phyloP scores from a whole-genome alignment of 257 asterid genomes.

The Capsicum rhomboideum region DNA sequence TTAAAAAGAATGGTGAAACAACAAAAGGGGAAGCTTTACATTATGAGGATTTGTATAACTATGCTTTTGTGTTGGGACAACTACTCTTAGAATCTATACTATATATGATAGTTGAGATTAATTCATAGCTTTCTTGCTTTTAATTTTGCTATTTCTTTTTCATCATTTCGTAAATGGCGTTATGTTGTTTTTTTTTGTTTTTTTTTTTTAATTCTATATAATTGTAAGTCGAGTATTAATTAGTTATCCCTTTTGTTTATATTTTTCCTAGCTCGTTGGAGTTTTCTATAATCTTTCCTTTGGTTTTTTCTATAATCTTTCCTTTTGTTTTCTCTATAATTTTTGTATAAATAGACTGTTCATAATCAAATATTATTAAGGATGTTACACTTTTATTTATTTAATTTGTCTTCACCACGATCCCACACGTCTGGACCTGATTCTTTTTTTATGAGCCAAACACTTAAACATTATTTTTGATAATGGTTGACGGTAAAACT shows the following conservation, averaged over 20 bases:
- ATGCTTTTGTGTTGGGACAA: slow-evolving; percentile 29
- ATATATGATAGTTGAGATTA: not conserved
- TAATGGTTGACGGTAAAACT: not conserved
- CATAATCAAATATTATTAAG: too few species aligned
- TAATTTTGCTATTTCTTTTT: not conserved
- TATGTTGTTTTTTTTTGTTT: not conserved
- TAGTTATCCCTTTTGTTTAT: not conserved
- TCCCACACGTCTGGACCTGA: not conserved
- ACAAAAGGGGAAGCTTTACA: slow-evolving; percentile 26
- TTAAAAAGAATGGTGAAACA: slow-evolving; percentile 26
- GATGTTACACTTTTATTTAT: not conserved
- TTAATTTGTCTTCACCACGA: not conserved
- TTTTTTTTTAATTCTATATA: not conserved
- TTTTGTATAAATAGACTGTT: too few species aligned
- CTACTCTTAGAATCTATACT: slow-evolving; percentile 5
- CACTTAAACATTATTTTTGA: not conserved
- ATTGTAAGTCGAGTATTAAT: not conserved
- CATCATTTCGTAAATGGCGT: not conserved
- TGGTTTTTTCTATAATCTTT: not conserved
- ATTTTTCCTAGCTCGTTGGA: not conserved
- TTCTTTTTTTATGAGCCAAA: not conserved
- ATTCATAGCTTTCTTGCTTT: not conserved
- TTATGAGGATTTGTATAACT: slow-evolving; percentile 26
- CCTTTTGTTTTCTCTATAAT: too few species aligned
- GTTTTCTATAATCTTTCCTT: not conserved